Conservation (phyloP, 257 asterid species). For the Catharanthus roseus region DNA sequence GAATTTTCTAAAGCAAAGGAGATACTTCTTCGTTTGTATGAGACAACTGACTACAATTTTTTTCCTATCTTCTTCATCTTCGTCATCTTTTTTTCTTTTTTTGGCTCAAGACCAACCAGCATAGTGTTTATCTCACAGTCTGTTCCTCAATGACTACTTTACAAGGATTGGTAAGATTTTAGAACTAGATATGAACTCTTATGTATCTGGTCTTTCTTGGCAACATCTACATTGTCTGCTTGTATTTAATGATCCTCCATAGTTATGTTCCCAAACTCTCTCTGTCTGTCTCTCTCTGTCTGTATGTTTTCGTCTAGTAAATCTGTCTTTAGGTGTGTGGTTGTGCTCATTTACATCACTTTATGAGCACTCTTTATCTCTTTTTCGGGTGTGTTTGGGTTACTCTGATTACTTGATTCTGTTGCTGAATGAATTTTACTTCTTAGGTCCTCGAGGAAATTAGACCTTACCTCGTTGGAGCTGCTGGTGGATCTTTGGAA, state of each 20-base stretch:
- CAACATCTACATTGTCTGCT: not conserved
- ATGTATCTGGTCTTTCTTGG: not conserved
- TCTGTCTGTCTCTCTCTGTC: too few relatives aligned
- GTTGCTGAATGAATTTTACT: not conserved
- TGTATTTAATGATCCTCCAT: not conserved
- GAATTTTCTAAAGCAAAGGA: not conserved
- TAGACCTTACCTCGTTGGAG: slow-evolving; percentile 83
- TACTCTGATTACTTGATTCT: not conserved
- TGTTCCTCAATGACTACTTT: not conserved
- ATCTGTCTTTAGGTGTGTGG: not conserved
- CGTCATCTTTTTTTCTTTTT: too few relatives aligned
- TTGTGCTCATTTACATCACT: not conserved
- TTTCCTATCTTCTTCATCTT: too few relatives aligned
- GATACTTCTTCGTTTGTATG: not conserved
- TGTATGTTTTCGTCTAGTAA: too few relatives aligned
- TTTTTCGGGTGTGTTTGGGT: not conserved
- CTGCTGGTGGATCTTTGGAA: slow-evolving; percentile 91
- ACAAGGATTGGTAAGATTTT: not conserved
- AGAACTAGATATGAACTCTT: too few relatives aligned
- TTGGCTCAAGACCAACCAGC: too few relatives aligned
- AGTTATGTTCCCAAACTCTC: not conserved
- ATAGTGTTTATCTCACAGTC: too few relatives aligned
- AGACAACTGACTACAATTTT: not conserved
- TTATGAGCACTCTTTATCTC: not conserved
- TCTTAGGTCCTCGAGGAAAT: slow-evolving; percentile 87